A percentile compares a stretch with the other conserved stretches of the same genome.
phyloP scores from a whole-genome alignment of 805 yeast genomes.

The Candida ascalaphidarum region DNA sequence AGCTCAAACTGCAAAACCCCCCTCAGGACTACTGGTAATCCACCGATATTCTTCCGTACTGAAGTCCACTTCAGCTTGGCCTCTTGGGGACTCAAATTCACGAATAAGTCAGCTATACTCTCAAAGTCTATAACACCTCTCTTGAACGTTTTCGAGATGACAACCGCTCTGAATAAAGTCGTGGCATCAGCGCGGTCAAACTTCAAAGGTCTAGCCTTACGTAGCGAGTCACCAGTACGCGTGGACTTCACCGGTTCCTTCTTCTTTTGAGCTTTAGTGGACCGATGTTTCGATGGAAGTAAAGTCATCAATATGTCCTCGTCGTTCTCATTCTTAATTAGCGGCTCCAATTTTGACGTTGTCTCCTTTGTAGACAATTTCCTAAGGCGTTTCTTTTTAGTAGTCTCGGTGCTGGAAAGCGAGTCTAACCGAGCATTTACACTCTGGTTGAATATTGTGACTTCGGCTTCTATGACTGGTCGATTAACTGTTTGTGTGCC shows the following conservation, averaged over 20 bases:
- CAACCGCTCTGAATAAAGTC: constrained; percentile 52
- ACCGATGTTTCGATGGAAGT: too few relatives aligned
- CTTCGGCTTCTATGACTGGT: constrained; percentile 20
- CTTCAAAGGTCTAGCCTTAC: too few relatives aligned
- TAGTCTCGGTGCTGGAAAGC: too few relatives aligned
- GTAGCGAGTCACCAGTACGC: too few relatives aligned
- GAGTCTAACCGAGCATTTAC: too few relatives aligned
- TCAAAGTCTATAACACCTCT: constrained; percentile 59
- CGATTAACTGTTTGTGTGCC: constrained; percentile 5
- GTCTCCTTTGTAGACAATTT: too few relatives aligned
- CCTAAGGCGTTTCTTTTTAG: too few relatives aligned
- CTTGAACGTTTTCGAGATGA: constrained; percentile 54
- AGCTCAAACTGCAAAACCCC: constrained; percentile 64
- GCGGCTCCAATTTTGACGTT: too few relatives aligned
- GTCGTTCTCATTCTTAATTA: too few relatives aligned
- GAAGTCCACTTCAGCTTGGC: constrained; percentile 65
- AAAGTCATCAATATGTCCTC: too few relatives aligned
- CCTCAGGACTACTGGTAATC: constrained; percentile 42
- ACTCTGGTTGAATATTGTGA: constrained; percentile 13
- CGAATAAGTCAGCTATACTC: constrained; percentile 43
- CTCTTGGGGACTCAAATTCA: constrained; percentile 30
- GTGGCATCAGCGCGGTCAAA: constrained; percentile 42
- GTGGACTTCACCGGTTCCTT: too few relatives aligned
- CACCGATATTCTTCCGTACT: constrained; percentile 43
- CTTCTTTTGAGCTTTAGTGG: too few relatives aligned